Evolutionary conservation across 495 filamentous ascomycete species (phyloP).

Genomic region (Tuber aestivum): DNA sequence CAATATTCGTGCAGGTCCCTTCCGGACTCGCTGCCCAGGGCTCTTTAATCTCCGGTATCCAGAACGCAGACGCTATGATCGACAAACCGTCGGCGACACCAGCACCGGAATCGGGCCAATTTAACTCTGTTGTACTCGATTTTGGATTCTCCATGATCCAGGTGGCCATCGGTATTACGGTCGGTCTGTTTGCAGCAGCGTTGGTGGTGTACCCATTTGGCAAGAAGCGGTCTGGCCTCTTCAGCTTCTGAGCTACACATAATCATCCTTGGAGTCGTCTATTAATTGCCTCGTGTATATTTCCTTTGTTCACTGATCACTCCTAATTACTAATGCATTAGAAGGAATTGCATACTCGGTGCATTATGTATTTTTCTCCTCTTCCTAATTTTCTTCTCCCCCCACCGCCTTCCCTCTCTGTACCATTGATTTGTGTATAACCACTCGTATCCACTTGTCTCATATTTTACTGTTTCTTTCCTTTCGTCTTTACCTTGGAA

Average conservation of each 20-base stretch:
- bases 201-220: constrained; percentile 85
- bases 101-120: constrained; percentile 16
- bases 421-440: background rate
- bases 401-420: background rate
- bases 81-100: constrained; percentile 46
- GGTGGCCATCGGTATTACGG: constrained; percentile 86
- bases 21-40: constrained; percentile 81
- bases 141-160: constrained; percentile 84
- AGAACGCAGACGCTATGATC: constrained; percentile 73
- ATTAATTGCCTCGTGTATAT: background rate
- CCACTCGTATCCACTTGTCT: background rate
- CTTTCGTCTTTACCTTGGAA: background rate
- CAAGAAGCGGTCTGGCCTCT: constrained; percentile 82
- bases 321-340: background rate
- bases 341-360: background rate
- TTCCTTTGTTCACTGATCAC: background rate
- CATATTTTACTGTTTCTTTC: background rate
- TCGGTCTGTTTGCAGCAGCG: constrained; percentile 80
- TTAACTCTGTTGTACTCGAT: constrained; percentile 70
- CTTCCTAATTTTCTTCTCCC: background rate
- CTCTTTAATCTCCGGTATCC: constrained; percentile 74
- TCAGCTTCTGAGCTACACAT: constrained; percentile 61
- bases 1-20: constrained; percentile 92
- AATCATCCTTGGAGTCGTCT: background rate
- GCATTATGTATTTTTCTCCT: background rate